Evolutionary conservation across 2,329 filamentous ascomycete species (phyloP).

Genomic region (Botrytis pseudocinerea): DNA sequence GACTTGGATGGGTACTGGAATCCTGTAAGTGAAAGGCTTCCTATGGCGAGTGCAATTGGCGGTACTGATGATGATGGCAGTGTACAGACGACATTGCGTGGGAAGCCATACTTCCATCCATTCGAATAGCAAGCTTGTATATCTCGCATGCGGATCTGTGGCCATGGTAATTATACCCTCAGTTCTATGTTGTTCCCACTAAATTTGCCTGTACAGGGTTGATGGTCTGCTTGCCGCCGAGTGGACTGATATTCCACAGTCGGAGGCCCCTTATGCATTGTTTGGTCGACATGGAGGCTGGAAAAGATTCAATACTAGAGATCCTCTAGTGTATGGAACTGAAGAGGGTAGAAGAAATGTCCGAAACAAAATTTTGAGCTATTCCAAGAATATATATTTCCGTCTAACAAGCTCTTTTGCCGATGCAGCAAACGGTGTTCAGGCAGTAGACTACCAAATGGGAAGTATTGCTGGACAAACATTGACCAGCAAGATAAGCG

Average conservation of each 20-base stretch:
- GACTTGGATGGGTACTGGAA: constrained; percentile 26
- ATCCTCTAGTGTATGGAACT: background rate
- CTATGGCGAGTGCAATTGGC: background rate
- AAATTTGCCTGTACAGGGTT: constrained; percentile 9
- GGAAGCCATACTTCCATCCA: constrained; percentile 16
- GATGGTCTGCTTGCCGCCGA: constrained; percentile 18
- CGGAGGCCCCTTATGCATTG: background rate
- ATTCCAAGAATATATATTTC: constrained; percentile 1
- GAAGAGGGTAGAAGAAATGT: background rate
- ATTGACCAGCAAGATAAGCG: background rate
- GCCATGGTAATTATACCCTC: constrained; percentile 20
- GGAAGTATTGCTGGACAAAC: constrained; percentile 2
- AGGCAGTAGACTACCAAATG: background rate
- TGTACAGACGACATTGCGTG: constrained; percentile 22
- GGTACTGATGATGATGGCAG: constrained; percentile 7
- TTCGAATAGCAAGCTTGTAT: constrained; percentile 23
- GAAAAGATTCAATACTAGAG: background rate
- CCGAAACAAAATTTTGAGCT: background rate
- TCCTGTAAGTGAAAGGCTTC: constrained; percentile 11
- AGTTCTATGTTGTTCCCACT: background rate
- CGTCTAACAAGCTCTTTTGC: background rate
- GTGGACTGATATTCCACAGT: background rate
- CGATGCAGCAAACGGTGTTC: background rate
- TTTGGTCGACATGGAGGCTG: background rate
- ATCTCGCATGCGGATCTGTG: constrained; percentile 21